These are phyloP conservation scores for Pleurotus tuoliensis DNA, from an alignment of 768 basidiomycete genomes.

Conservation along the genomic window DNA sequence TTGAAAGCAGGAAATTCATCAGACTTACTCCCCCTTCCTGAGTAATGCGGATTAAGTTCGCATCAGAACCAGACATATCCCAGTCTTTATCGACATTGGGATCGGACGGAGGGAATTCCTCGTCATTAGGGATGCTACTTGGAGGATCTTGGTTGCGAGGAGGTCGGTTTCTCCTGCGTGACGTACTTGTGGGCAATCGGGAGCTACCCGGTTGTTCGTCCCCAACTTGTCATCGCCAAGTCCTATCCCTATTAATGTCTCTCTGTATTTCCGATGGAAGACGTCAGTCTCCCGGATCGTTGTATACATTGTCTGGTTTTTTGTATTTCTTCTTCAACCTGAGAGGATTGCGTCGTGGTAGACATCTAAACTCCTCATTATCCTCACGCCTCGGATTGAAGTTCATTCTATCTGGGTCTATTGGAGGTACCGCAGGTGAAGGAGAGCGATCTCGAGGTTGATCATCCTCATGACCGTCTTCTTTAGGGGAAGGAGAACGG, in stretches of 20 bases:
- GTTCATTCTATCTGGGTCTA: background rate
- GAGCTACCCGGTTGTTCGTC: background rate
- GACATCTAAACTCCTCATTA: no score
- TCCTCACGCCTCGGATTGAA: background rate
- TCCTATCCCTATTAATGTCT: background rate
- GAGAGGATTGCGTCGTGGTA: no score
- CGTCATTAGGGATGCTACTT: no score
- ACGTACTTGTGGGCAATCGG: no score
- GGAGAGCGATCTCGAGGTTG: background rate
- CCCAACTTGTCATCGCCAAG: background rate
- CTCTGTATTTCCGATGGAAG: background rate
- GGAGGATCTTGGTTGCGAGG: no score
- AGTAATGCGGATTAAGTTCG: no score
- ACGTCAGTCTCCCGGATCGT: background rate
- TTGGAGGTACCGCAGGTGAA: background rate
- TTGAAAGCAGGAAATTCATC: no score
- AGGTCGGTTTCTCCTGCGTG: no score
- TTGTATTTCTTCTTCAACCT: background rate
- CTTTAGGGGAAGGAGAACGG: no score
- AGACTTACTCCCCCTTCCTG: no score
- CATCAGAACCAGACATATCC: background rate
- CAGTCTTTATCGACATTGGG: background rate
- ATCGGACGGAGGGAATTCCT: no score
- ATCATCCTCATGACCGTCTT: background rate
- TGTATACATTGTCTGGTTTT: background rate